A percentile compares a stretch with the other conserved stretches of the same genome.
phyloP scores from a whole-genome alignment of 2,329 filamentous ascomycete species.

The Calonectria ilicicola region DNA sequence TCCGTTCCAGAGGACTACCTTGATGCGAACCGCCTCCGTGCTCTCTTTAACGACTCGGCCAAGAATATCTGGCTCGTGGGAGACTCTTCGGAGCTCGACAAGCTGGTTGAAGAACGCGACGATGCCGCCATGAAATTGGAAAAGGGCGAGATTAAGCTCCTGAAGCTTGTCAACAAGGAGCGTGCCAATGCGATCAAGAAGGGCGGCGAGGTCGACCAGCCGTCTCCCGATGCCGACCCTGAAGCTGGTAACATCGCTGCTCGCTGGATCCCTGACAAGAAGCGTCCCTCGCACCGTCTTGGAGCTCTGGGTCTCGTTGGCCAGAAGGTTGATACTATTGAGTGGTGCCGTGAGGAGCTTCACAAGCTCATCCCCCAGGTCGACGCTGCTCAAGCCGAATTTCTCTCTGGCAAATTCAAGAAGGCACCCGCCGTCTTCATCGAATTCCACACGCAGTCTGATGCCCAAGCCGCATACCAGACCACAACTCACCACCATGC shows the following conservation, averaged over 20 bases:
- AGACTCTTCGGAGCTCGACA: constrained; percentile 79
- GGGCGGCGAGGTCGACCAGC: constrained; percentile 38
- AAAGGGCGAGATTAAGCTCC: constrained; percentile 83
- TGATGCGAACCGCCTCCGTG: constrained; percentile 77
- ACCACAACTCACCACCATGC: constrained; percentile 84
- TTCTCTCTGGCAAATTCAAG: constrained; percentile 73
- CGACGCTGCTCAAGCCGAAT: constrained; percentile 71
- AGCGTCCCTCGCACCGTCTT: constrained; percentile 77
- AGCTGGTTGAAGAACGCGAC: constrained; percentile 82
- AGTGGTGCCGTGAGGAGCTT: constrained; percentile 76
- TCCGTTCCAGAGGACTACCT: constrained; percentile 84
- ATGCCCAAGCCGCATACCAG: constrained; percentile 89
- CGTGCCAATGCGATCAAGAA: constrained; percentile 51
- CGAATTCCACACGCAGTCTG: constrained; percentile 85
- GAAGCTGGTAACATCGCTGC: constrained; percentile 75
- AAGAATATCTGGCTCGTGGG: constrained; percentile 87
- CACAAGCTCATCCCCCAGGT: constrained; percentile 72
- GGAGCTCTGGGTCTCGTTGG: constrained; percentile 74
- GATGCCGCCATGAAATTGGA: constrained; percentile 83
- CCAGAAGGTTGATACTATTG: constrained; percentile 82
- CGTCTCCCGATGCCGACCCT: constrained; percentile 65
- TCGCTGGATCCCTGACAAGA: constrained; percentile 74
- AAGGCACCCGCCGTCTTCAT: constrained; percentile 86
- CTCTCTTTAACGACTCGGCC: constrained; percentile 83
- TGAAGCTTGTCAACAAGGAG: constrained; percentile 67